These are phyloP conservation scores for Xylaria intraflava DNA, from an alignment of 495 filamentous ascomycete genomes.

Conservation along the genomic window DNA sequence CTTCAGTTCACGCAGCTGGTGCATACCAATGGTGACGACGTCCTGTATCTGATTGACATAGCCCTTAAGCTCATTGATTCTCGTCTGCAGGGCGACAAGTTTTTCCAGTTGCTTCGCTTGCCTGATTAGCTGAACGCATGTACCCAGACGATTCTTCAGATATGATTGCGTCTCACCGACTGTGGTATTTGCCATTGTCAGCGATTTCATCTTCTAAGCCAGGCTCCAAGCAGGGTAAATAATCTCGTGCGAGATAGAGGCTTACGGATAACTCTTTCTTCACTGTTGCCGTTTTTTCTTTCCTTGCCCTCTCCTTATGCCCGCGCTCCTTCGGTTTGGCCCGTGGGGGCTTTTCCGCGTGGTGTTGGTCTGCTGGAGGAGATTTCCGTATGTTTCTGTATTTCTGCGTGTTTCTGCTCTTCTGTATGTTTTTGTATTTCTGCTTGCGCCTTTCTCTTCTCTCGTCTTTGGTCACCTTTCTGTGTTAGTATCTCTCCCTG, in stretches of 20 bases:
- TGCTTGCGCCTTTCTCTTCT: too few species aligned
- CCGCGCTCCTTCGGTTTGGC: too few species aligned
- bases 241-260: too few species aligned
- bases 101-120: neutral
- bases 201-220: neutral
- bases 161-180: neutral
- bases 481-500: too few species aligned
- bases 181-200: neutral
- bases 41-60: slow-evolving; percentile 9
- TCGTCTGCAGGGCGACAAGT: neutral
- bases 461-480: too few species aligned
- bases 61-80: slow-evolving; percentile 1
- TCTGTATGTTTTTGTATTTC: too few species aligned
- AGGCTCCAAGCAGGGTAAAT: neutral
- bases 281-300: neutral
- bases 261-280: neutral
- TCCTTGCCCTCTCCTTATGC: too few species aligned
- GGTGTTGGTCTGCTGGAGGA: too few species aligned
- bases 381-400: too few species aligned
- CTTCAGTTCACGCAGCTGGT: neutral
- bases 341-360: too few species aligned
- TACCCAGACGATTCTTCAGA: neutral
- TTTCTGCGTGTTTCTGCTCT: too few species aligned
- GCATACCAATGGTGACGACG: slow-evolving; percentile 3
- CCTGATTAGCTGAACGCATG: neutral